Evolutionary conservation across 495 filamentous ascomycete genomes (phyloP), one percentile per base, ranked within the genome.

Genomic region (Penicillium roqueforti): DNA sequence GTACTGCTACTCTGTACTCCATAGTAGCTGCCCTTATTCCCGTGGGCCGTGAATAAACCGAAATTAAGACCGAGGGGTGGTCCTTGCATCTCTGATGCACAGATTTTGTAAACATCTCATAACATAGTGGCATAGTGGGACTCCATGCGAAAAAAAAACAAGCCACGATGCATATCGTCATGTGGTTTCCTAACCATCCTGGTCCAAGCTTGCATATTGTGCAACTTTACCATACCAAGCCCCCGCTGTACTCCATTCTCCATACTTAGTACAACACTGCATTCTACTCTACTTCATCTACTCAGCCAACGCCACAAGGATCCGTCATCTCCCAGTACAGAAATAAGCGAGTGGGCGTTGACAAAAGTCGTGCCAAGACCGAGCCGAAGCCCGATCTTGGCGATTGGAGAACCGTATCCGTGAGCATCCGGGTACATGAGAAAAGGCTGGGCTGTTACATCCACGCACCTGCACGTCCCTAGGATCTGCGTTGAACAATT

Each of bases 401-500:
- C 38, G 44, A 56, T 54, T 55, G 50, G 47, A 38, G 42, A 48
- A 31, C 50, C 55, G 41, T 55, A 70, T 67, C 68, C 68, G 68
- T 61, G 58, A 20, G 28, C 66, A 65, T 70, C 68, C 68, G 68
- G 54, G 18, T 36, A 16, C 25, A 40, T 36, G 29, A 36, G 26
- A 29, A 45, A 44, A 11, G 10, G 10, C 40, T 44, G 16, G 18
- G 20, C 5, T 45, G 8, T 28, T 54, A 53, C 26, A 36, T 9
- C 54, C 59, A 61, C 58, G 58, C 58, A 61, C 59, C 39, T 45
- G 31, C 50, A 60, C 58, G 45, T 46, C 52, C 55, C 3, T 18
- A 25, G 18, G 47, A 48, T 44, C 47, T 43, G 36, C 40, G 23
- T 18, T 32, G 48, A 45, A 19, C 20, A 39, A 26, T 28, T 44